These are phyloP conservation scores for Pseudocercospora crystallina DNA, from an alignment of 2,329 filamentous ascomycete species.

Conservation along the genomic window DNA sequence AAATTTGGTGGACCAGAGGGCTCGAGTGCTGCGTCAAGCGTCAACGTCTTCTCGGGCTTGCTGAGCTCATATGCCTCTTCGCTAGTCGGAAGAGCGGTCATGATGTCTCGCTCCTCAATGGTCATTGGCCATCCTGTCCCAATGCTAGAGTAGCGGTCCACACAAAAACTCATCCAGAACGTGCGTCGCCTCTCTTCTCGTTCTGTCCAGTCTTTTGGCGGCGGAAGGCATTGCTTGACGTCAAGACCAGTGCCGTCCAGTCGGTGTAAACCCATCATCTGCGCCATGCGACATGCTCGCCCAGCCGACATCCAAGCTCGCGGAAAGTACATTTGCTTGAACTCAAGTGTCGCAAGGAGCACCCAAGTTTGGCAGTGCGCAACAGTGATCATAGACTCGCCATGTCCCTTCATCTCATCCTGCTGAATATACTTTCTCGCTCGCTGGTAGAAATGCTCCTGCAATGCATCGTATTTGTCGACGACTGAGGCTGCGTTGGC, in stretches of 20 bases:
- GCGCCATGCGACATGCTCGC: conserved; percentile 72
- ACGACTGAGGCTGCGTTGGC: conserved; percentile 81
- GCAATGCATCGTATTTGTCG: conserved; percentile 76
- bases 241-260: conserved; percentile 80
- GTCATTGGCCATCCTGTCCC: conserved; percentile 97
- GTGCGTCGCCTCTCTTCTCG: conserved; percentile 85
- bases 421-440: conserved; percentile 86
- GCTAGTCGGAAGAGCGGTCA: conserved; percentile 78
- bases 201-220: conserved; percentile 90
- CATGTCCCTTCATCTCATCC: conserved; percentile 89
- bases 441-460: conserved; percentile 85
- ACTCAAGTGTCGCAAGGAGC: conserved; percentile 80
- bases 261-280: conserved; percentile 92
- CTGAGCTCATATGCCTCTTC: conserved; percentile 85
- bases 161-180: conserved; percentile 91
- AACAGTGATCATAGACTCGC: conserved; percentile 82
- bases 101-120: conserved; percentile 86
- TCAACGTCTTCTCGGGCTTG: conserved; percentile 68
- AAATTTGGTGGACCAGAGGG: conserved; percentile 72
- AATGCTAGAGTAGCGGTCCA: conserved; percentile 90
- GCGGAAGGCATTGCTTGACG: conserved; percentile 86
- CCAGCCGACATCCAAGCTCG: conserved; percentile 93
- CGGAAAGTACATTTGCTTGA: conserved; percentile 97
- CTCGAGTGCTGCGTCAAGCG: conserved; percentile 67
- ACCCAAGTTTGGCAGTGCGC: conserved; percentile 84